Percentiles rank a stretch among this genome's conserved stretches.
Evolutionary conservation across 495 filamentous ascomycete species (phyloP).

Genomic region (Hypoxylon trugodes): DNA sequence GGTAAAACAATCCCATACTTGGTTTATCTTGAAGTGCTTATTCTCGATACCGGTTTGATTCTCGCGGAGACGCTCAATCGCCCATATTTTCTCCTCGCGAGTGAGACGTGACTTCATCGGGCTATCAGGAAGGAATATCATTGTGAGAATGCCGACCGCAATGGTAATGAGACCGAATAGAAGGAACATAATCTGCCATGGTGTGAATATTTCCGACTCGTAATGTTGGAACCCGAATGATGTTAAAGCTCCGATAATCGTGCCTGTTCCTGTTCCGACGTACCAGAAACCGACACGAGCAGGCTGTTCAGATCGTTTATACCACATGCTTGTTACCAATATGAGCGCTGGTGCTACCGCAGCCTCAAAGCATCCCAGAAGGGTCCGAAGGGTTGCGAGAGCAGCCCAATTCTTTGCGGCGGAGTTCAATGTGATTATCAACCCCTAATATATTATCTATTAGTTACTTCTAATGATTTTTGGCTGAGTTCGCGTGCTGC

Average conservation of each 20-base stretch:
- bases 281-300: constrained; percentile 47
- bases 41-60: constrained; percentile 75
- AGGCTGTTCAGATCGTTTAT: constrained; percentile 44
- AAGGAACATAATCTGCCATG: constrained; percentile 54
- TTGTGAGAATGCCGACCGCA: constrained; percentile 39
- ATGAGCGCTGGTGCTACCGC: constrained; percentile 45
- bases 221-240: constrained; percentile 40
- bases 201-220: constrained; percentile 40
- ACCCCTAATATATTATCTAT: constrained; percentile 8
- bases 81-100: constrained; percentile 58
- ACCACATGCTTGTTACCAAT: constrained; percentile 47
- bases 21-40: constrained; percentile 69
- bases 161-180: constrained; percentile 53
- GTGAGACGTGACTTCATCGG: constrained; percentile 57
- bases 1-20: constrained; percentile 63
- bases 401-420: constrained; percentile 39
- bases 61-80: constrained; percentile 64
- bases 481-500: neutral
- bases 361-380: constrained; percentile 42
- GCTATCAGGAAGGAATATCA: constrained; percentile 57
- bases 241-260: constrained; percentile 36
- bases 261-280: constrained; percentile 34
- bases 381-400: constrained; percentile 32
- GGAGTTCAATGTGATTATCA: constrained; percentile 31
- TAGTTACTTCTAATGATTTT: neutral